Base-by-base conservation (phyloP, 2,329 filamentous ascomycete genomes). In the Colletotrichum eremochloae region DNA sequence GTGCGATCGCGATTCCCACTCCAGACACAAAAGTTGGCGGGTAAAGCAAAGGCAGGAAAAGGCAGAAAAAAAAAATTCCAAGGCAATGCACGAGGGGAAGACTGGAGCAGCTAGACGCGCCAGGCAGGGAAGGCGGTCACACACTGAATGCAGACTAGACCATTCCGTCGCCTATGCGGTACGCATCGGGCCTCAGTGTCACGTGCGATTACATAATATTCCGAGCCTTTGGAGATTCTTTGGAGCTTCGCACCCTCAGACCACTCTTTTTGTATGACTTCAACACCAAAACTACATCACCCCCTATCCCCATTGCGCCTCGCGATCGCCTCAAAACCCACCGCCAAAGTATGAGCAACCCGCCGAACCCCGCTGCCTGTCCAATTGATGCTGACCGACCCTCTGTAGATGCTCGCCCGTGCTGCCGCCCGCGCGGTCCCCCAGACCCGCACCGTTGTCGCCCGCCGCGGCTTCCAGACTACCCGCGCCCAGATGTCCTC, bases 391-490 rank as follows among this genome's bases (percentile, higher is more conserved):
- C 83, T 83, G 82, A 86, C 85, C 88, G 82, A 84, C 76, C 44
- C 18, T 61, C 66, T 66, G 38, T 80, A 97, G 94, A 97, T 97
- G 95, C 87, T 96, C 84, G 89, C 94, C 86, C 92, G 93, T 82
- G 88, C 90, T 85, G 88, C 85, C 79, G 79, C 85, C 80, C 89
- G 89, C 82, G 88, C 87, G 83, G 84, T 83, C 79, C 82, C 86
- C 78, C 85, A 88, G 83, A 90, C 92, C 82, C 90, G 91, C 81
- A 86, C 89, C 76, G 84, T 91, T 82, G 88, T 95, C 86, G 89
- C 92, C 89, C 94, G 95, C 87, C 95, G 96, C 85, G 94, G 93
- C 86, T 98, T 99, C 92, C 93, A 95, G 85, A 91, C 94, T 81
- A 97, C 96, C 83, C 94, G 94, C 81, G 86, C 93, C 82, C 94